Evolutionary conservation across 345 rosid species (phyloP).

Genomic region (Raphanus sativus): DNA sequence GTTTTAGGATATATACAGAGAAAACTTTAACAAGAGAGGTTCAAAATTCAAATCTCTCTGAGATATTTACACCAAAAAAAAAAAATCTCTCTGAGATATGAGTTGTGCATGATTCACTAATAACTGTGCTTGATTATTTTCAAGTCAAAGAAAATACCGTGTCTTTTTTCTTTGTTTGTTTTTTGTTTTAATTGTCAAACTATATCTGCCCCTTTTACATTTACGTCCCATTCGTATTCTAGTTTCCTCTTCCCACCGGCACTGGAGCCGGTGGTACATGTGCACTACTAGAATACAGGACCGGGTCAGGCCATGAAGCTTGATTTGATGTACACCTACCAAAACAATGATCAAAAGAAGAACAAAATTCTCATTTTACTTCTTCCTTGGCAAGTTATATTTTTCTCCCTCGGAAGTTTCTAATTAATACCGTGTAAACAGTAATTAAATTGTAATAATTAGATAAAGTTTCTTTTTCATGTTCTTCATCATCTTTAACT

Average conservation of each 20-base stretch:
- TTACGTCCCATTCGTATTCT: not conserved
- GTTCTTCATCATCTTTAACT: not conserved
- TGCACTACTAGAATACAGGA: not conserved
- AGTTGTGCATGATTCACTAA: not conserved
- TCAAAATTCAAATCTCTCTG: no score
- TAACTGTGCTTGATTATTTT: not conserved
- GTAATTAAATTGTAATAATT: not conserved
- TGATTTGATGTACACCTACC: not conserved
- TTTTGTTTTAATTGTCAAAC: not conserved
- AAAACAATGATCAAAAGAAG: not conserved
- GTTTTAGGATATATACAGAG: no score
- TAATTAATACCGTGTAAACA: not conserved
- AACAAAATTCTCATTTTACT: not conserved
- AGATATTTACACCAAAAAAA: no score
- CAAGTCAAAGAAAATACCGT: not conserved
- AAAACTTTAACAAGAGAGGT: not conserved
- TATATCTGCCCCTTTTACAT: not conserved
- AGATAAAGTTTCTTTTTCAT: not conserved
- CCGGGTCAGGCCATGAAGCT: not conserved
- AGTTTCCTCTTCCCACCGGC: not conserved
- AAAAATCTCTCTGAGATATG: not conserved
- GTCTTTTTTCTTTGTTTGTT: not conserved
- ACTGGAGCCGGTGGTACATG: not conserved
- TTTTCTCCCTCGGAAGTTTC: not conserved
- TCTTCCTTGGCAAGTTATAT: not conserved